Evolutionary conservation across 495 filamentous ascomycete species (phyloP).

Genomic region (Astrothelium macrocarpum): DNA sequence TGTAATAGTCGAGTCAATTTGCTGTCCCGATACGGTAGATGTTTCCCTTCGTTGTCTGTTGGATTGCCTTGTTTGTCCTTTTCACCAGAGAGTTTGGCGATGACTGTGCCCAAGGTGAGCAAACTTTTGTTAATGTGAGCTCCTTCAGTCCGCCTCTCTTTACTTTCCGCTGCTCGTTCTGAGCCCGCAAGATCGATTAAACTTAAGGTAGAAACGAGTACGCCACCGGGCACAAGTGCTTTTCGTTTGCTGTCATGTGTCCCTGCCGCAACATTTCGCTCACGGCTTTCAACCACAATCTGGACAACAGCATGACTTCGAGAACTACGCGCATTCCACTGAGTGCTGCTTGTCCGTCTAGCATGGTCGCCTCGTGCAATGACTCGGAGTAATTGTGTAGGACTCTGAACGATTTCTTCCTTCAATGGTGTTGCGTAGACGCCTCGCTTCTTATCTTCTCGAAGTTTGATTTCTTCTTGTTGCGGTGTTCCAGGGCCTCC

Average conservation of each 20-base stretch:
- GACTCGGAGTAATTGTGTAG: constrained; percentile 86
- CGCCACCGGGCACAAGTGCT: constrained; percentile 75
- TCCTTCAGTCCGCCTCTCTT: constrained; percentile 87
- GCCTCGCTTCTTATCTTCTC: constrained; percentile 90
- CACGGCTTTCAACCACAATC: constrained; percentile 94
- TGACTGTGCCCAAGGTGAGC: constrained; percentile 89
- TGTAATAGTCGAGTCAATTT: constrained; percentile 91
- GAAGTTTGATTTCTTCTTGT: constrained; percentile 88
- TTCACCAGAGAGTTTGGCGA: constrained; percentile 71
- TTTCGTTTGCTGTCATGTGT: constrained; percentile 43
- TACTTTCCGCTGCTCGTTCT: constrained; percentile 88
- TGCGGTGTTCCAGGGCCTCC: constrained; percentile 37
- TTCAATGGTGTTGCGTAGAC: constrained; percentile 95
- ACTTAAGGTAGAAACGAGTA: constrained; percentile 87
- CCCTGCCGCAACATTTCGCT: constrained; percentile 51
- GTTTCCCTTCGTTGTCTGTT: constrained; percentile 51
- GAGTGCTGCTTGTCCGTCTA: constrained; percentile 79
- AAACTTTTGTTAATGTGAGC: constrained; percentile 98
- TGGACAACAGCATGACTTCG: constrained; percentile 97
- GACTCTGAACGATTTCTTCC: constrained; percentile 97
- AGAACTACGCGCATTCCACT: constrained; percentile 92
- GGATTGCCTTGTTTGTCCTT: constrained; percentile 62
- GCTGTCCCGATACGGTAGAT: constrained; percentile 92
- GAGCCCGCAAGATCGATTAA: constrained; percentile 95
- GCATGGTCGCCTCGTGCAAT: constrained; percentile 92